Conservation (phyloP, 2,329 filamentous ascomycete genomes). For the Pseudodiploospora longispora region DNA sequence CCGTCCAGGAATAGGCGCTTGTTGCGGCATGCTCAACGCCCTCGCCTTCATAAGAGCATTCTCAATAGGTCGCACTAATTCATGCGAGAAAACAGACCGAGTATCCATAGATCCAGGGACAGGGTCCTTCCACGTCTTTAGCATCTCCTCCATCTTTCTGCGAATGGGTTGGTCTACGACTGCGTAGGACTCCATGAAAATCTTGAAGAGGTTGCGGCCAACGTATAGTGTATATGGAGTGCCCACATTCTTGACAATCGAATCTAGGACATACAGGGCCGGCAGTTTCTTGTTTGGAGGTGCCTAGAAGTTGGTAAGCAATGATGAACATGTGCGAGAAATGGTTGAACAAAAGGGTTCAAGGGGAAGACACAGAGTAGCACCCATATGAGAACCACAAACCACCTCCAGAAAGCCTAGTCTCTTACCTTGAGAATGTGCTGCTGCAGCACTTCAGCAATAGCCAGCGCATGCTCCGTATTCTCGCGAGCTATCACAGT, state of each 20-base stretch:
- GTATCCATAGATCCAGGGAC: constrained; percentile 88
- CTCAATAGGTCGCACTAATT: constrained; percentile 85
- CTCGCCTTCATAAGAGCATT: constrained; percentile 82
- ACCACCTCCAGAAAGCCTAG: neutral
- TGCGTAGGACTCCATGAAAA: constrained; percentile 94
- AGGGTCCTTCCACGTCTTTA: constrained; percentile 96
- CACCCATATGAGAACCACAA: neutral
- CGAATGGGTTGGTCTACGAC: constrained; percentile 77
- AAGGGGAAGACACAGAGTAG: neutral
- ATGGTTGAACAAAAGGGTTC: neutral
- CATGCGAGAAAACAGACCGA: constrained; percentile 82
- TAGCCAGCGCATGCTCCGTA: constrained; percentile 88
- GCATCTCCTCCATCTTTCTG: constrained; percentile 91
- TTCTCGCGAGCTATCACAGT: constrained; percentile 97
- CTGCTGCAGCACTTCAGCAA: constrained; percentile 81
- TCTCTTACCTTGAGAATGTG: constrained; percentile 86
- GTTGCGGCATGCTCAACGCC: constrained; percentile 49
- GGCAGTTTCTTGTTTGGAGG: constrained; percentile 84
- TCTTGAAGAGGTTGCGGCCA: constrained; percentile 81
- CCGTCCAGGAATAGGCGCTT: constrained; percentile 37
- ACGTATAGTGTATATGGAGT: constrained; percentile 96
- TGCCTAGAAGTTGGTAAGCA: constrained; percentile 53
- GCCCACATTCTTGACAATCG: constrained; percentile 96
- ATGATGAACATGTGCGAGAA: neutral
- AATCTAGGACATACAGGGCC: constrained; percentile 95